Percentiles rank a stretch among this genome's conserved stretches.
Evolutionary conservation across 1,139 yeast species (phyloP).

Genomic region (Pichia sp.): DNA sequence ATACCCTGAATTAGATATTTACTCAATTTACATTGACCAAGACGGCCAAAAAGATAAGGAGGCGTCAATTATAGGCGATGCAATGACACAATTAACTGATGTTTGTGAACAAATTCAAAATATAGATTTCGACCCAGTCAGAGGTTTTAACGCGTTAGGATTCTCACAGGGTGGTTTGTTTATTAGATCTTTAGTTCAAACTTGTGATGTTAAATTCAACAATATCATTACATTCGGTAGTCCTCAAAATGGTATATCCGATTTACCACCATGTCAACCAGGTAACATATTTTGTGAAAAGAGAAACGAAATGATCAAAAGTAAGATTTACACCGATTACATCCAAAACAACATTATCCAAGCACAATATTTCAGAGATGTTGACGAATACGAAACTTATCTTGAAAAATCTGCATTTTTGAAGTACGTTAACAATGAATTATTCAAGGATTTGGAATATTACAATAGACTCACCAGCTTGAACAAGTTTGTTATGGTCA

Average conservation of each 20-base stretch:
- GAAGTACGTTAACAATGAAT: constrained; percentile 69
- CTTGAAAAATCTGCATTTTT: constrained; percentile 35
- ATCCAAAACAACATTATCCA: constrained; percentile 62
- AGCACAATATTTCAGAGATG: constrained; percentile 75
- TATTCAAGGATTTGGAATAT: constrained; percentile 35
- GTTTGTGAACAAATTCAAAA: constrained; percentile 34
- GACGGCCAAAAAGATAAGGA: constrained; percentile 53
- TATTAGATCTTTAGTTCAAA: constrained; percentile 63
- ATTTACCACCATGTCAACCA: constrained; percentile 58
- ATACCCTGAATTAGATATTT: constrained; percentile 52
- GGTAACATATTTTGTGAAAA: constrained; percentile 61
- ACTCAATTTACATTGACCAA: constrained; percentile 50
- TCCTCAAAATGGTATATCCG: constrained; percentile 78
- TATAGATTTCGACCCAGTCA: constrained; percentile 25
- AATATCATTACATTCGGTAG: constrained; percentile 74
- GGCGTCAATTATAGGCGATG: constrained; percentile 58
- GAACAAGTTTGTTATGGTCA: constrained; percentile 55
- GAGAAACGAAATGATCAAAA: constrained; percentile 53
- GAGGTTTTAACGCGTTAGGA: constrained; percentile 75
- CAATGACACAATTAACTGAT: constrained; percentile 43
- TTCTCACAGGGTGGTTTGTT: constrained; percentile 84
- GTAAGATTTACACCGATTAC: constrained; percentile 58
- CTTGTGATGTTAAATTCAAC: constrained; percentile 47
- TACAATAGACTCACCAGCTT: constrained; percentile 41
- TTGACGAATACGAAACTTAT: constrained; percentile 32